Base-by-base conservation (phyloP, 768 basidiomycete genomes). In the Lactifluus piperatus region DNA sequence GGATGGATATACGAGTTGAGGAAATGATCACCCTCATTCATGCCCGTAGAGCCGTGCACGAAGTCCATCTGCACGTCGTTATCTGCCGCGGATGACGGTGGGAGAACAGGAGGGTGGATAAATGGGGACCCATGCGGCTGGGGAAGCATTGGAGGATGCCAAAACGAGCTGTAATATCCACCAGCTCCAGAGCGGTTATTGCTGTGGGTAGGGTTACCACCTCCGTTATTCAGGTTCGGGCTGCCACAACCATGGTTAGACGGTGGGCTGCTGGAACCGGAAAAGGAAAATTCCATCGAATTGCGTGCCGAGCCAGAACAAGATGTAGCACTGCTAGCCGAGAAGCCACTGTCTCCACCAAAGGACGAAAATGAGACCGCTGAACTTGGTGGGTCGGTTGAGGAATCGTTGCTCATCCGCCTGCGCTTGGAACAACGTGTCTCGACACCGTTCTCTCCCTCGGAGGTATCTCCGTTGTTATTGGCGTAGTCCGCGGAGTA, bases 61-160 rank as follows among this genome's bases (percentile, higher is more conserved):
- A 81, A 89, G 64, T 88, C 86, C 83, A 87, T 86, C 18, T 82
- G 79, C 20, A 80, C 79, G 56, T 88, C 85, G 34, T 82, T 82
- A 22, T 34, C 65, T 30, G 41, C 3, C 11, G 54, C 32, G 7
- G 54, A 55, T 11, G 47, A 18, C 5, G 67, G 57, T 0, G 81
- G 80, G 3, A 85, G 75, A 85, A 87, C 85, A 2, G 85, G 84
- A 9, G 87, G 86, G 60, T 89, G 87, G 62, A 84, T 76, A 41
- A 82, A 68, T 20, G 78, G 75, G 1, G 81, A 80, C 4, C 83
- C 83, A 56, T 77, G 73, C 27, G 79, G 45, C 48, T 65, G 64
- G 4, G 80, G 74, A 64, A 86, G 76, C 79, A 86, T 85, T 10
- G 87, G 84, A 3, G 88, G 86, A 70, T 91, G 88, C 86, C 87